phyloP scores from a whole-genome alignment of 179 eudicot species.

The Beta macrorhiza region DNA sequence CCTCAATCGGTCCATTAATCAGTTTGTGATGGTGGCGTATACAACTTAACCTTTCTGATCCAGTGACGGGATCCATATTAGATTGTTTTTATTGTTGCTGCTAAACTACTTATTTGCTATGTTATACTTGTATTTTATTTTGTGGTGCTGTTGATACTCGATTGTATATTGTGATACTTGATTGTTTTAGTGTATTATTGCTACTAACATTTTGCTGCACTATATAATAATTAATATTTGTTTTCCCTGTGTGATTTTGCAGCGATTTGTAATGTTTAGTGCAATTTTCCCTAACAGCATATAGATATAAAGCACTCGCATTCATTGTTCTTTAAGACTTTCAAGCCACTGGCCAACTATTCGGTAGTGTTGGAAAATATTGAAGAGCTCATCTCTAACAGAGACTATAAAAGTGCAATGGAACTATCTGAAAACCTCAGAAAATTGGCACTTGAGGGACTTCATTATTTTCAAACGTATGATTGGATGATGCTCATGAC shows the following conservation, averaged over 20 bases:
- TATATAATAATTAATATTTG: background rate
- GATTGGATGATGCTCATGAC: conserved; percentile 98
- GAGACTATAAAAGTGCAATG: conserved; percentile 71
- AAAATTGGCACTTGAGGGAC: conserved; percentile 82
- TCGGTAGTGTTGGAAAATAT: conserved; percentile 57
- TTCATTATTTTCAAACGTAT: conserved; percentile 93
- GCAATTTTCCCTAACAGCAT: conserved; percentile 45
- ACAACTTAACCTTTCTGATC: background rate
- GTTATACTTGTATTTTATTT: background rate
- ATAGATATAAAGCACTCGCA: conserved; percentile 71
- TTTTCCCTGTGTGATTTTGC: background rate
- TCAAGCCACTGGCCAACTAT: conserved; percentile 74
- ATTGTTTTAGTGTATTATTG: background rate
- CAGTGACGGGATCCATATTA: background rate
- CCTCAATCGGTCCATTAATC: background rate
- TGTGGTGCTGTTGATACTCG: background rate
- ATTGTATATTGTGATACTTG: background rate
- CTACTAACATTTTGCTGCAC: background rate
- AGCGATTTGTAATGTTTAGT: background rate
- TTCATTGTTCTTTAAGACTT: conserved; percentile 70
- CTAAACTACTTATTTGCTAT: background rate
- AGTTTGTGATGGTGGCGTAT: background rate
- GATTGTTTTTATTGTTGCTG: background rate
- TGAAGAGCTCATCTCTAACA: conserved; percentile 51
- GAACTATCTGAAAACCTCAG: conserved; percentile 67